Conservation (phyloP, 2,329 filamentous ascomycete species). For the Colletotrichum tropicale region DNA sequence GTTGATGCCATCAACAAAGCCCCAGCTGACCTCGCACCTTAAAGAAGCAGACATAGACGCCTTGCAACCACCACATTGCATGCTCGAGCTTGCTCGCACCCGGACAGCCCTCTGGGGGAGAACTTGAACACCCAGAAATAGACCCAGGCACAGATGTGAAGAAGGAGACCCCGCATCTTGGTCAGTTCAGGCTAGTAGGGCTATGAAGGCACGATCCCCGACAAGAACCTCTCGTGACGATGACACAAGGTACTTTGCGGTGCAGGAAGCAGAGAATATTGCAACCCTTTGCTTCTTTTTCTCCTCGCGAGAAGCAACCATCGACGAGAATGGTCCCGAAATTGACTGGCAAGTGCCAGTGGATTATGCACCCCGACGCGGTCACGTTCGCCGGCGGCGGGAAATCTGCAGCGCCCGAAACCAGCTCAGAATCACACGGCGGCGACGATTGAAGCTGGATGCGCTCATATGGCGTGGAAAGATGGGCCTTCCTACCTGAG, state of each 20-base stretch:
- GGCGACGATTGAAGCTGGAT: no score
- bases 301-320: neutral
- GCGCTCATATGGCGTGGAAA: no score
- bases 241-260: neutral
- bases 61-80: neutral
- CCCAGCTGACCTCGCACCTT: neutral
- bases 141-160: neutral
- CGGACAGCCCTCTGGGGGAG: neutral
- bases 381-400: no score
- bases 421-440: no score
- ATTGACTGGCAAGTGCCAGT: no score
- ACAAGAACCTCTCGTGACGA: neutral
- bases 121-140: neutral
- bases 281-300: neutral
- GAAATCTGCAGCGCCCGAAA: no score
- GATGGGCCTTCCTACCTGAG: no score
- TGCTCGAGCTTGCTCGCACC: neutral
- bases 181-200: neutral
- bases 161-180: neutral
- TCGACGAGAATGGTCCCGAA: neutral
- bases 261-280: neutral
- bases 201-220: neutral
- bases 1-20: neutral
- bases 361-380: no score
- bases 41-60: neutral